Base-by-base conservation (phyloP, 768 basidiomycete species). In the Mycena olivaceomarginata region DNA sequence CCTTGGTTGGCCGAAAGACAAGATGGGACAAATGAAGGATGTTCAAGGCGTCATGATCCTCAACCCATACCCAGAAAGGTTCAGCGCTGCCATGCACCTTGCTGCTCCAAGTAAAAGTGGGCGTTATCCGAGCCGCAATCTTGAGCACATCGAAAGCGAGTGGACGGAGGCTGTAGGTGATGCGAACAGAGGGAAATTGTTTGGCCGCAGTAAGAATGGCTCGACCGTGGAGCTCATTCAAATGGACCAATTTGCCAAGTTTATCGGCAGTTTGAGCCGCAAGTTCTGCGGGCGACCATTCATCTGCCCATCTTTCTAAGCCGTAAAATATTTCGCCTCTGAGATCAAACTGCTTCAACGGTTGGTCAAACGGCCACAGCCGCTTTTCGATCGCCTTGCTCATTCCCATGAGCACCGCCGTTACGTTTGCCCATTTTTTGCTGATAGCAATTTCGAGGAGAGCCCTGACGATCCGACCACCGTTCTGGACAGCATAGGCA, bases 61-160 rank as follows among this genome's bases (percentile, higher is more conserved):
- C 97, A 3, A 98, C 87, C 98, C 98, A 99, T 41, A 99, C 84
- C 94, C 96, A 99, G 86, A 99, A 99, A 2, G 96, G 94, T 84
- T 99, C 97, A 2, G 88, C 87, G 13, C 86, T 88, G 0, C 94
- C 95, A 80, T 98, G 97, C 4, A 94, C 80, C 83, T 92, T 95
- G 37, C 87, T 80, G 79, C 89, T 94, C 98, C 98, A 99, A 16
- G 90, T 90, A 85, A 99, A 99, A 9, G 89, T 85, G 37, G 92
- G 92, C 18, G 86, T 85, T 43, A 97, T 88, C 1, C 87, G 89
- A 66, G 96, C 89, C 1, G 88, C 88, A 46, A 99, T 91, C 81
- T 93, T 94, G 46, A 99, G 91, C 45, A 98, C 90, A 83, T 98
- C 96, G 70, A 92, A 89, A 15, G 93, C 94, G 43, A 99, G 91